Evolutionary conservation across 106 monocot genomes (phyloP), one percentile per base, ranked within the genome.

Genomic region (Dioscorea alata): DNA sequence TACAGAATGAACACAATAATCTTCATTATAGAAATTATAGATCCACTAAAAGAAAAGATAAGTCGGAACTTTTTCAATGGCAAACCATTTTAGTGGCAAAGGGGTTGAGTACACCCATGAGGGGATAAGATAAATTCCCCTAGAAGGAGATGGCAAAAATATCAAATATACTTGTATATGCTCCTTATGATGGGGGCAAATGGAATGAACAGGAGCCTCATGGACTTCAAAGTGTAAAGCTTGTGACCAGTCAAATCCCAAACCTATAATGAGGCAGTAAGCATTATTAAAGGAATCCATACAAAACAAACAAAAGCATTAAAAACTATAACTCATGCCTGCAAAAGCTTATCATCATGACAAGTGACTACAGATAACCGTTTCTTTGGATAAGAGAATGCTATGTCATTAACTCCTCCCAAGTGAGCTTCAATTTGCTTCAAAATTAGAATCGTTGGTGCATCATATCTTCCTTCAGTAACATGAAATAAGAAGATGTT

Each of bases 321-420:
- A 2, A 34, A 50, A 59, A 19, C 13, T 6, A 19, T 2, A 33
- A 60, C 19, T 9, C 52, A 72, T n/a, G 75, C 89, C 80, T 85
- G 85, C 66, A 85, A 83, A n/a, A 80, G 68, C 63, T 85, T 90
- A 75, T 90, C 89, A 78, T 90, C 85, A 72, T 85, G 85, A 78
- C 89, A 90, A 56, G 85, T 85, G 0, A 85, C 82, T 7, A 90
- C 77, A 72, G 81, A 90, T 22, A 72, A 23, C 61, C 81, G 74
- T 23, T 83, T 86, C 20, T 76, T 86, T 49, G 83, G 83, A 68
- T 73, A 78, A 61, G 83, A 76, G 67, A 83, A 86, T 58, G 83
- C 90, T 76, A 90, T 86, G 81, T 90, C 90, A 81, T 90, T 90
- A 22, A 90, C 90, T 78, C 70, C 74, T 52, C 90, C 90, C 59